Base-by-base conservation (phyloP, 2,329 filamentous ascomycete species). In the Cladosporium sp. region DNA sequence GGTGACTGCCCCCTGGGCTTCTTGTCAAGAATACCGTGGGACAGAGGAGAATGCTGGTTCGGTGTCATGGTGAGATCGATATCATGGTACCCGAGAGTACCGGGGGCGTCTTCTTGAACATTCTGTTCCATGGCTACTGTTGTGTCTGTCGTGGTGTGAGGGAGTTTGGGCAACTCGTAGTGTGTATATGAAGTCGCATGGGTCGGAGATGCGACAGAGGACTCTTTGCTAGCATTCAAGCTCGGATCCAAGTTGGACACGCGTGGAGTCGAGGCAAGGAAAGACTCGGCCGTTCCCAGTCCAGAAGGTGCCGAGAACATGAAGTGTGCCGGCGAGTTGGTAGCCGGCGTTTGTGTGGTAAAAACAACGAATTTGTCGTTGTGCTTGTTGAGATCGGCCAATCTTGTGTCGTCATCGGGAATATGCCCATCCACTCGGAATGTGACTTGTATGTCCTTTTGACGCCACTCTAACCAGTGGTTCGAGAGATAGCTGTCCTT, bases 401-500 rank as follows among this genome's bases (percentile, higher is more conserved):
- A 24, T 8, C 2, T 17, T 2, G 17, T 13, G 10, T 2, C 3
- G 15, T 15, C 9, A 25, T 51, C 25, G 1, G 25, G 15, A 4
- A 42, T 37, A 3, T 37, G 45, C 19, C 39, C 24, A 13, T 44
- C 34, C 12, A 57, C 4, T 15, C 36, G 44, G 5, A 57, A 28
- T n/a, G 37, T 45, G 25, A 50, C 17, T 25, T 28, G 9, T 12
- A 28, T 2, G 32, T n/a, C 15, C 10, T 10, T 56, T 54, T 68
- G 62, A 17, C 58, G 52, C n/a, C n/a, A n/a, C n/a, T n/a, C n/a
- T n/a, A n/a, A n/a, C n/a, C n/a, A n/a, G n/a, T n/a, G n/a, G 28
- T 44, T 19, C 3, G 32, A 24, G 40, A 28, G 19, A 19, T 58
- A 44, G 48, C 68, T 60, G 3, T 34, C 65, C 34, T 20, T 63